phyloP scores from a whole-genome alignment of 2,329 filamentous ascomycete species.

The Trichoderma sp. region DNA sequence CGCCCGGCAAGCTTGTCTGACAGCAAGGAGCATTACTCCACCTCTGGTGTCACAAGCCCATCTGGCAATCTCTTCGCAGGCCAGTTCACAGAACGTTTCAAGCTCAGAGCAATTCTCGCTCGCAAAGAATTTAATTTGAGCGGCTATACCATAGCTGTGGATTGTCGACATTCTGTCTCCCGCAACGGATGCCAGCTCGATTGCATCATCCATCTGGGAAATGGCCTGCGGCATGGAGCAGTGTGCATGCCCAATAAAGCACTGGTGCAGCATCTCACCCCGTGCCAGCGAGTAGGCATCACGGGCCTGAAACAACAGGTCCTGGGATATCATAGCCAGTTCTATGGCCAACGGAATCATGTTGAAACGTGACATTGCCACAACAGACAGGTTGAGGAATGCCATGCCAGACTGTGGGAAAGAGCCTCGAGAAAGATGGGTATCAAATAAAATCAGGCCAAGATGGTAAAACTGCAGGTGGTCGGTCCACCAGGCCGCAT shows the following conservation, averaged over 20 bases:
- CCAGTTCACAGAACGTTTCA: slow-evolving; percentile 70
- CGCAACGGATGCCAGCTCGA: slow-evolving; percentile 67
- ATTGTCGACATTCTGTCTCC: slow-evolving; percentile 75
- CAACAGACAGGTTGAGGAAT: slow-evolving; percentile 69
- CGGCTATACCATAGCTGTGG: slow-evolving; percentile 69
- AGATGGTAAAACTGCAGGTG: slow-evolving; percentile 73
- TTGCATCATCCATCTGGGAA: slow-evolving; percentile 63
- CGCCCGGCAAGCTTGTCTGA: slow-evolving; percentile 69
- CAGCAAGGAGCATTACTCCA: slow-evolving; percentile 68
- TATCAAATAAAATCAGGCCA: slow-evolving; percentile 66
- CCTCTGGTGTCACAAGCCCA: slow-evolving; percentile 74
- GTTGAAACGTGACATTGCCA: slow-evolving; percentile 70
- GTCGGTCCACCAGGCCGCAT: slow-evolving; percentile 75
- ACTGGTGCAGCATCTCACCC: slow-evolving; percentile 69
- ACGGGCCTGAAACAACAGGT: slow-evolving; percentile 65
- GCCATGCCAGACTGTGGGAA: slow-evolving; percentile 71
- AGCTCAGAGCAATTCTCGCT: slow-evolving; percentile 71
- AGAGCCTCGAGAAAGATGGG: slow-evolving; percentile 65
- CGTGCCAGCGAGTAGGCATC: slow-evolving; percentile 69
- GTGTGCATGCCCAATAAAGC: slow-evolving; percentile 72
- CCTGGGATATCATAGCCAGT: slow-evolving; percentile 64
- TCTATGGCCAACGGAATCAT: slow-evolving; percentile 70
- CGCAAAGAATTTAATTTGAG: slow-evolving; percentile 69
- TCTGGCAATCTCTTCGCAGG: slow-evolving; percentile 73
- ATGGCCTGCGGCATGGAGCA: slow-evolving; percentile 63